These are phyloP conservation scores for Cercospora sp. DNA, from an alignment of 2,329 filamentous ascomycete genomes.

Conservation along the genomic window DNA sequence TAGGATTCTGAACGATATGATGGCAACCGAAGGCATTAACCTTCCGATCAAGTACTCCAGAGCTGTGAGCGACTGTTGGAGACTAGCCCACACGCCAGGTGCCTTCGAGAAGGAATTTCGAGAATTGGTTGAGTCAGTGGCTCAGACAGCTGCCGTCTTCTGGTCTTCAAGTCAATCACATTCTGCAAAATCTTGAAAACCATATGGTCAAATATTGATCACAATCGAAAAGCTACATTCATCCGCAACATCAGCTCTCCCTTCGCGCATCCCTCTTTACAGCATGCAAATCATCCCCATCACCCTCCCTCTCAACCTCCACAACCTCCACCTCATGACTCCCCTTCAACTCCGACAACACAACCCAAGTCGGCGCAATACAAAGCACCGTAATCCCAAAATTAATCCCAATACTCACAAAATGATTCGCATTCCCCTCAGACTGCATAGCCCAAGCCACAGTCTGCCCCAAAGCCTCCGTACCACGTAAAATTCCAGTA, in stretches of 20 bases:
- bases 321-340: slow-evolving; percentile 16
- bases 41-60: neutral
- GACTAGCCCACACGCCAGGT: neutral
- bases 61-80: neutral
- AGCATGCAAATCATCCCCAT: slow-evolving; percentile 12
- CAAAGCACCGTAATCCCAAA: slow-evolving; percentile 13
- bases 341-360: slow-evolving; percentile 7
- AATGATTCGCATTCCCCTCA: slow-evolving; percentile 12
- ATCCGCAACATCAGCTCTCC: neutral
- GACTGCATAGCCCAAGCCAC: slow-evolving; percentile 18
- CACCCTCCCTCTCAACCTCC: neutral
- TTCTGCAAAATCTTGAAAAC: no score
- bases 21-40: neutral
- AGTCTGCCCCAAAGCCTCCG: slow-evolving; percentile 14
- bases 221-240: neutral
- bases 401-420: slow-evolving; percentile 16
- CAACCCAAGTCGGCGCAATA: slow-evolving; percentile 13
- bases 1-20: neutral
- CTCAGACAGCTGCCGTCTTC: neutral
- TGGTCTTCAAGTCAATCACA: neutral
- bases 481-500: slow-evolving; percentile 9
- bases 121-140: neutral
- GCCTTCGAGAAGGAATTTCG: neutral
- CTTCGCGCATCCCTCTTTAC: neutral
- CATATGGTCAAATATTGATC: neutral